phyloP scores from a whole-genome alignment of 495 filamentous ascomycete species.

The Xylaria scruposa region DNA sequence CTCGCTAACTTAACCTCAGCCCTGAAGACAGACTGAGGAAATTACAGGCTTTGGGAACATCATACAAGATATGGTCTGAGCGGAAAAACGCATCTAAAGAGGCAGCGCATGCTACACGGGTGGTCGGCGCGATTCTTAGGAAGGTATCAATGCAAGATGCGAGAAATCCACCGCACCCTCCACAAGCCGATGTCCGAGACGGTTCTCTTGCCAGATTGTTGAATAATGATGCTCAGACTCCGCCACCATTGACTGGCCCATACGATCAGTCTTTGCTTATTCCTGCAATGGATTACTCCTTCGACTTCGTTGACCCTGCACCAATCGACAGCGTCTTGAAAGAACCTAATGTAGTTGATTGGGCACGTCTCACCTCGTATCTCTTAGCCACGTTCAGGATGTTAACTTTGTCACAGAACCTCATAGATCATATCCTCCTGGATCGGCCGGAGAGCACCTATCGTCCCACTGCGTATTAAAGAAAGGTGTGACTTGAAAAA shows the following conservation, averaged over 20 bases:
- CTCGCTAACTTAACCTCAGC: conserved; percentile 29
- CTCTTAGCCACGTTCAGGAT: neutral
- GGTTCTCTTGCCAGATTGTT: conserved; percentile 37
- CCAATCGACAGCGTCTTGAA: conserved; percentile 41
- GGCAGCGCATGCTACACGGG: conserved; percentile 46
- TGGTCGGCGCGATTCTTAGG: conserved; percentile 48
- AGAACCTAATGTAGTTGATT: conserved; percentile 44
- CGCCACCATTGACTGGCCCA: conserved; percentile 22
- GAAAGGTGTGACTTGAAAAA: neutral
- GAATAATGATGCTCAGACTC: conserved; percentile 37
- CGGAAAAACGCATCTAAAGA: conserved; percentile 40
- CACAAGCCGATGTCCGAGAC: conserved; percentile 35
- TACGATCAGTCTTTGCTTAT: conserved; percentile 28
- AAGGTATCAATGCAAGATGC: conserved; percentile 41
- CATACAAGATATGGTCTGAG: conserved; percentile 48
- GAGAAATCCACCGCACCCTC: conserved; percentile 30
- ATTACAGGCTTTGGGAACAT: conserved; percentile 46
- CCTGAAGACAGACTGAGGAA: conserved; percentile 39
- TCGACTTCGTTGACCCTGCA: conserved; percentile 32
- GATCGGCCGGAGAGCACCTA: conserved; percentile 36
- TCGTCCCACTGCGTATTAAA: conserved; percentile 8
- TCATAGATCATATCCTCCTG: conserved; percentile 45
- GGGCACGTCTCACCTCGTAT: conserved; percentile 40
- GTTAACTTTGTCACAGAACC: conserved; percentile 38
- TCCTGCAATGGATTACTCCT: conserved; percentile 32